Conservation (phyloP, 225 moss, liverwort and hornwort species). For the Anthoceros angustus region DNA sequence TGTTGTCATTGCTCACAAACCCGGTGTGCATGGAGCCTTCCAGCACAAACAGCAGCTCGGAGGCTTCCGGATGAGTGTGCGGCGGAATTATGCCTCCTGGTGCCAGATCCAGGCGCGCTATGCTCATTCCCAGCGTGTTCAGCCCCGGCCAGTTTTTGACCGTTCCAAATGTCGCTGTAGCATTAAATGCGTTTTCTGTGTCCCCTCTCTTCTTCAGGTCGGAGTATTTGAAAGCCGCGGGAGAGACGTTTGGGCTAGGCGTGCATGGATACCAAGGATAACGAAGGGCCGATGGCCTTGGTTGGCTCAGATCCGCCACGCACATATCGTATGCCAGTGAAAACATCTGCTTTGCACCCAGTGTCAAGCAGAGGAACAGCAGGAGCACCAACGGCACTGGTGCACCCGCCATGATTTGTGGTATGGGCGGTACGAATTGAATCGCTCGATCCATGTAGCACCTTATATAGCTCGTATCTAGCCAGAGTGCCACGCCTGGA, state of each 20-base stretch:
- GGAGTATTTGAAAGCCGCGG: background rate
- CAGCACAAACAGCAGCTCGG: slow-evolving; percentile 14
- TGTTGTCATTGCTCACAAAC: slow-evolving; percentile 11
- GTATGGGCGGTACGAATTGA: background rate
- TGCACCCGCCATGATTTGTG: background rate
- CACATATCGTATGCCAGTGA: background rate
- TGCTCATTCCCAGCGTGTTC: background rate
- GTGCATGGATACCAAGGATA: background rate
- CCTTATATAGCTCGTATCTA: background rate
- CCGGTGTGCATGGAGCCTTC: slow-evolving; percentile 11
- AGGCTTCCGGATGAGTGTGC: slow-evolving; percentile 18
- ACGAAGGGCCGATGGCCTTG: background rate
- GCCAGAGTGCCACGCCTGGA: no score
- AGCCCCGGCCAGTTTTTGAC: background rate
- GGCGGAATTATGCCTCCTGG: slow-evolving; percentile 11
- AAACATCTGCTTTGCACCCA: background rate
- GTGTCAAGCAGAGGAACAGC: background rate
- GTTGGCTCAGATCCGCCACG: background rate
- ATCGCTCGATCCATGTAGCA: background rate
- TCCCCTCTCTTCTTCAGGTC: background rate
- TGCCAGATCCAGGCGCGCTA: slow-evolving; percentile 2
- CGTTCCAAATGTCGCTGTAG: background rate
- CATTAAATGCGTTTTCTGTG: background rate
- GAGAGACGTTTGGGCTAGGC: background rate
- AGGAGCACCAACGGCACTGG: background rate